These are phyloP conservation scores for Leishmania turanica DNA, from an alignment of 208 protist genomes.

Conservation along the genomic window DNA sequence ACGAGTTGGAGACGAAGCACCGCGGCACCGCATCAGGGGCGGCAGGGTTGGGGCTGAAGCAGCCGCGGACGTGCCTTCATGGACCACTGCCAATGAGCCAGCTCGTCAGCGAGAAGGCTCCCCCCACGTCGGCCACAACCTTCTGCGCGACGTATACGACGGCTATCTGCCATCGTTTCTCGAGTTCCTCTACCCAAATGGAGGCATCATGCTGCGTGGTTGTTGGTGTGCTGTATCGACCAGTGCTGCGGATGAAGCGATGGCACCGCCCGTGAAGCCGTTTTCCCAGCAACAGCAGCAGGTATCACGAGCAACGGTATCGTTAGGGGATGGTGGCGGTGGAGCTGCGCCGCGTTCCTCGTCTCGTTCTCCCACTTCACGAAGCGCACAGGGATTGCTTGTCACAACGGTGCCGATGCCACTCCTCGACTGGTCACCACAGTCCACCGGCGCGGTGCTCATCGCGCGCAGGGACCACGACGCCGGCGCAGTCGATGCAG, in stretches of 20 bases:
- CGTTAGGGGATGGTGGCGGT: background rate
- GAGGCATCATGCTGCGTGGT: slow-evolving; percentile 44
- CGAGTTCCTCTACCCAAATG: slow-evolving; percentile 37
- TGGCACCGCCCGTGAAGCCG: background rate
- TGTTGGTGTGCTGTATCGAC: slow-evolving; percentile 31
- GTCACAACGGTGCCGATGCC: background rate
- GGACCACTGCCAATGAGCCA: background rate
- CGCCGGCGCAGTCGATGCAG: background rate
- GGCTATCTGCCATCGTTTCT: slow-evolving; percentile 54
- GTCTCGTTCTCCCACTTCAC: background rate
- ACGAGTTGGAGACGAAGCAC: background rate
- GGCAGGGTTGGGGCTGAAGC: background rate
- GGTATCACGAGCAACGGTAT: background rate
- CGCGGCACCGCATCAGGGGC: background rate
- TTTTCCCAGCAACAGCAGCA: background rate
- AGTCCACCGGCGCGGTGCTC: background rate
- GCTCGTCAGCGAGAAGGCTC: background rate
- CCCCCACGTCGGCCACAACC: slow-evolving; percentile 6
- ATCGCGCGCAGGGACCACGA: background rate
- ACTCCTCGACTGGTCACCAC: background rate
- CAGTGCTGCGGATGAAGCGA: background rate
- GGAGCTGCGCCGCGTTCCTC: background rate
- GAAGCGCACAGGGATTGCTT: background rate
- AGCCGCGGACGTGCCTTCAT: background rate
- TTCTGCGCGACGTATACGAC: slow-evolving; percentile 51